Evolutionary conservation across 1,284 basidiomycete species (phyloP).

Genomic region (Puccinia polysora): DNA sequence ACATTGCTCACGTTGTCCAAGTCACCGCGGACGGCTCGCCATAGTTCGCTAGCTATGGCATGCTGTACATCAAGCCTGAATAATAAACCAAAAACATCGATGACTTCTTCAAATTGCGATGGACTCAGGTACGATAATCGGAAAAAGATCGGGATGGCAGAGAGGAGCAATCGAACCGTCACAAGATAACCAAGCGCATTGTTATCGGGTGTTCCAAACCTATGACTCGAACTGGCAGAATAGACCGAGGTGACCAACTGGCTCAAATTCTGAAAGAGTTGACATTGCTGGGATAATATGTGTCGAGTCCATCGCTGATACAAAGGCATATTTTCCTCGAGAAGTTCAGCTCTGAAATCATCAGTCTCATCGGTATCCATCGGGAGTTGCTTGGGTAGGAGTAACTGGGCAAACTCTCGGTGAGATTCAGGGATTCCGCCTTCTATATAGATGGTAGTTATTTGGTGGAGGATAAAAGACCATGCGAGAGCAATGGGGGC

Average conservation of each 20-base stretch:
- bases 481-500: conserved; percentile 38
- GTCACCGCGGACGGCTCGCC: conserved; percentile 27
- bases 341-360: conserved; percentile 15
- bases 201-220: conserved; percentile 31
- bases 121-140: conserved; percentile 18
- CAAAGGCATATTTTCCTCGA: conserved; percentile 29
- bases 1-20: conserved; percentile 8
- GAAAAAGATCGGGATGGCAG: conserved; percentile 37
- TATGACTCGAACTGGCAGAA: conserved; percentile 15
- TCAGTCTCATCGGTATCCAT: conserved; percentile 16
- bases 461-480: conserved; percentile 37
- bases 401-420: conserved; percentile 30
- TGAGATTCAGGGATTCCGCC: conserved; percentile 28
- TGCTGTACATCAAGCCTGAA: conserved; percentile 34
- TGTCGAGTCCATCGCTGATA: conserved; percentile 38
- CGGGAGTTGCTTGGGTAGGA: conserved; percentile 12
- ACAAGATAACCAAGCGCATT: conserved; percentile 41
- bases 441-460: conserved; percentile 33
- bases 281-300: conserved; percentile 34
- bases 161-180: conserved; percentile 33
- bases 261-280: conserved; percentile 34
- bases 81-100: conserved; percentile 36
- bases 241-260: conserved; percentile 26
- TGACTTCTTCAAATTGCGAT: conserved; percentile 36
- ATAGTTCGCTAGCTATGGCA: conserved; percentile 33